phyloP scores from a whole-genome alignment of 2,329 filamentous ascomycete genomes.

The Colletotrichum plurivorum region DNA sequence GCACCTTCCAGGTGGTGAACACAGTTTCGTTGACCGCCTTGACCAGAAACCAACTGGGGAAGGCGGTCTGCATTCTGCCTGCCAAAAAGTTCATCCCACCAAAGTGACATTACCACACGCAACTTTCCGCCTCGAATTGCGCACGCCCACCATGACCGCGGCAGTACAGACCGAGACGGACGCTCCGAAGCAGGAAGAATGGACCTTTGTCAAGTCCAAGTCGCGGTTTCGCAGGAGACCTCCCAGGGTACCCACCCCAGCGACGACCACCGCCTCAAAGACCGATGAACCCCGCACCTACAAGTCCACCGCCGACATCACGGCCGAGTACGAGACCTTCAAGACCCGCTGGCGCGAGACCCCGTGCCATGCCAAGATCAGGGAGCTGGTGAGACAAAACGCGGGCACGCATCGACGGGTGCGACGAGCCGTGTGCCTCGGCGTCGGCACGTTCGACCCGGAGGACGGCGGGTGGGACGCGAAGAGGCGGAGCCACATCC shows the following conservation, averaged over 20 bases:
- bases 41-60: fast-evolving
- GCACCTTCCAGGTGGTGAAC: too few relatives aligned
- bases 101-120: not conserved
- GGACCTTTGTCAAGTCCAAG: slow-evolving; percentile 43
- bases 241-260: not conserved
- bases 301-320: slow-evolving; percentile 46
- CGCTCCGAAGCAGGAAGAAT: slow-evolving; percentile 39
- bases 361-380: slow-evolving; percentile 49
- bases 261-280: not conserved
- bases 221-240: slow-evolving; percentile 33
- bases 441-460: slow-evolving; percentile 69
- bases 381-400: slow-evolving; percentile 49
- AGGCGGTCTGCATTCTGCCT: slow-evolving; percentile 39
- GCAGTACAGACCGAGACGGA: slow-evolving; percentile 9
- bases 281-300: slow-evolving; percentile 29
- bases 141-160: slow-evolving; percentile 27
- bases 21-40: slow-evolving; percentile 19
- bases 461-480: slow-evolving; percentile 60
- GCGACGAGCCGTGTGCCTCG: slow-evolving; percentile 66
- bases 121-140: not conserved
- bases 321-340: slow-evolving; percentile 47
- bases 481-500: slow-evolving; percentile 62
- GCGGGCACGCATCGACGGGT: slow-evolving; percentile 44
- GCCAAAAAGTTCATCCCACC: slow-evolving; percentile 36
- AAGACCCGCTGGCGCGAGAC: slow-evolving; percentile 48